These are phyloP conservation scores for Fusarium sp. DNA, from an alignment of 2,329 filamentous ascomycete species.

Conservation along the genomic window DNA sequence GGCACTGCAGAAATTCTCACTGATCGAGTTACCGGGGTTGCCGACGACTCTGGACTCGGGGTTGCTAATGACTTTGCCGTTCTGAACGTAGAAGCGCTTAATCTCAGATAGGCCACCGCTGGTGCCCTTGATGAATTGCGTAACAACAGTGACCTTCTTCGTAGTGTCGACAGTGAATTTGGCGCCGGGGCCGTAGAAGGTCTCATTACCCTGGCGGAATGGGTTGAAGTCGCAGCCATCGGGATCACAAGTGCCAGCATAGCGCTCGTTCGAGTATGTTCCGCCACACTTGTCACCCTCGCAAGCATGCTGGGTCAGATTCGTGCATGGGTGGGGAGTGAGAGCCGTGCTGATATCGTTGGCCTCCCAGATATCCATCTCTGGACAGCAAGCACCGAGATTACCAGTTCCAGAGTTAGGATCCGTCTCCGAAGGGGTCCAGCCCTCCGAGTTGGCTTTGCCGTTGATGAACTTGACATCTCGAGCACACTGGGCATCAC, in stretches of 20 bases:
- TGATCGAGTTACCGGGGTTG: slow-evolving; percentile 60
- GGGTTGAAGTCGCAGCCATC: slow-evolving; percentile 76
- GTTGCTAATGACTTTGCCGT: slow-evolving; percentile 66
- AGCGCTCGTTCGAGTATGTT: slow-evolving; percentile 61
- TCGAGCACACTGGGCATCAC: slow-evolving; percentile 61
- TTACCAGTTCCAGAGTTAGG: slow-evolving; percentile 60
- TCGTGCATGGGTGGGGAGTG: slow-evolving; percentile 70
- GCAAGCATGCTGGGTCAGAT: slow-evolving; percentile 60
- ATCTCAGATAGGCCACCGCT: slow-evolving; percentile 66
- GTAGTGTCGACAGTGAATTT: slow-evolving; percentile 66
- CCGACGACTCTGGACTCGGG: slow-evolving; percentile 52
- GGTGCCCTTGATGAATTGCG: slow-evolving; percentile 63
- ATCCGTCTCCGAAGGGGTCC: slow-evolving; percentile 61
- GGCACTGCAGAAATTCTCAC: slow-evolving; percentile 63
- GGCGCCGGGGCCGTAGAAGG: slow-evolving; percentile 67
- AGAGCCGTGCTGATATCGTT: slow-evolving; percentile 70
- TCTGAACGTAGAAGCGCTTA: slow-evolving; percentile 71
- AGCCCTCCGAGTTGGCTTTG: slow-evolving; percentile 60
- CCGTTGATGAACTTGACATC: slow-evolving; percentile 66
- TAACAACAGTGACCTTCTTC: slow-evolving; percentile 69
- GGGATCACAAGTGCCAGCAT: slow-evolving; percentile 69
- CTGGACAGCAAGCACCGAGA: slow-evolving; percentile 65
- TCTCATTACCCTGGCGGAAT: slow-evolving; percentile 69
- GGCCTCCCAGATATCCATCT: slow-evolving; percentile 71
- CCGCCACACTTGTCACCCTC: slow-evolving; percentile 60